Base-by-base conservation (phyloP, 768 basidiomycete species). In the Agrocybe praecox region DNA sequence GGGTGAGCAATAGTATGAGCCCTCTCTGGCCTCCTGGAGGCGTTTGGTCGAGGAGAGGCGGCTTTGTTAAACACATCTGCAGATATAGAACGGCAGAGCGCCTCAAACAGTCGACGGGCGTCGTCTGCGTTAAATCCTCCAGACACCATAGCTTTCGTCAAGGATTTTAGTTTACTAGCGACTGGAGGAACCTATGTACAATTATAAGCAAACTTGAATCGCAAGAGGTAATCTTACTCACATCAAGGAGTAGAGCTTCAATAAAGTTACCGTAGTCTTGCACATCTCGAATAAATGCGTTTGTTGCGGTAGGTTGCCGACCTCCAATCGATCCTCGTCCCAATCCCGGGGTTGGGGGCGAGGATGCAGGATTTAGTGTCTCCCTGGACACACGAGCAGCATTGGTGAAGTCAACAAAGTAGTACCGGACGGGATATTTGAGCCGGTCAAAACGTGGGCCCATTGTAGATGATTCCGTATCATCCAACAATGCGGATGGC, bases 111-210 rank as follows among this genome's bases (percentile, higher is more conserved):
- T 49, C 77, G 78, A 11, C 78, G 73, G 1, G 80, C 68, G 49
- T 78, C 80, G 34, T 84, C 79, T 1, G 80, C 81, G n/a, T 71
- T 74, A 59, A 82, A 82, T 23, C 72, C 74, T 24, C 79, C 78
- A 2, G 71, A 62, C 0, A 64, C 71, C 81, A 84, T 83, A n/a
- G 78, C 76, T 34, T 72, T 74, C 11, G 78, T 74, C 10, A 84
- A 67, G 0, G 77, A 68, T 36, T 74, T 76, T 55, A 82, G 67
- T 53, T 80, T 82, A 1, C 57, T 51, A 3, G 69, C 63, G 14
- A 83, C 70, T 47, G 64, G 68, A 0, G 80, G 80, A 6, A 79
- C 70, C 80, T 81, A 24, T 47, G 12, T 29, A 12, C 14, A 14
- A 40, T 15, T n/a, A 5, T 33, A 22, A 19, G 42, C 53, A 24